Percentiles rank a stretch among this genome's conserved stretches.
phyloP scores from a whole-genome alignment of 208 protist genomes.

The Naegleria lovaniensis region DNA sequence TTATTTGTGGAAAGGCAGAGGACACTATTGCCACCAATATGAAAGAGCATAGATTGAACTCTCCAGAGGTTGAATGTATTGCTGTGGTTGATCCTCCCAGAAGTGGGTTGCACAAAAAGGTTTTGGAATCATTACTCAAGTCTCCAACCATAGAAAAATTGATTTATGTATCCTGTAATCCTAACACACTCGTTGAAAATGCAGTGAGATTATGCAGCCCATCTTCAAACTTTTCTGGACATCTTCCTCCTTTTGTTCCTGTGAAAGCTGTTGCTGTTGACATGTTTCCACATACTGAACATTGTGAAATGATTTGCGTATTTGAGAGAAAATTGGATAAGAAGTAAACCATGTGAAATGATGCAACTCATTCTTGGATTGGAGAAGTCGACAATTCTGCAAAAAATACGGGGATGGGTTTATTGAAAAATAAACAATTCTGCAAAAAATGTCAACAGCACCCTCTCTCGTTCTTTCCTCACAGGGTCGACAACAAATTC shows the following conservation, averaged over 20 bases:
- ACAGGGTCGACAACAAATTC: too few relatives aligned
- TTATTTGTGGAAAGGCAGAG: conserved; percentile 80
- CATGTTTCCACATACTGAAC: conserved; percentile 88
- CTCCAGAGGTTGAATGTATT: conserved; percentile 53
- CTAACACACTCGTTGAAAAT: conserved; percentile 74
- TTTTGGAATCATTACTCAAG: conserved; percentile 82
- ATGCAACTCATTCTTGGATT: too few relatives aligned
- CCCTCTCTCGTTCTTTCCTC: too few relatives aligned
- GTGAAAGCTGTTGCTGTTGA: conserved; percentile 76
- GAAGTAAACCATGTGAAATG: too few relatives aligned
- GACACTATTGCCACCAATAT: conserved; percentile 46
- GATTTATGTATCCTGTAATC: conserved; percentile 91
- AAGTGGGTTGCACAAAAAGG: conserved; percentile 67
- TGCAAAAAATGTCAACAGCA: too few relatives aligned
- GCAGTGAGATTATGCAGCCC: conserved; percentile 44
- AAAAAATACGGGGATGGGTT: too few relatives aligned
- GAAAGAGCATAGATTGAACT: not conserved
- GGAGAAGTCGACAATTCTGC: too few relatives aligned
- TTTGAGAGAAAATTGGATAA: conserved; percentile 51
- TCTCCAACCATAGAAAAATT: conserved; percentile 69
- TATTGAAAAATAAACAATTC: too few relatives aligned
- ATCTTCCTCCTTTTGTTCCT: conserved; percentile 72
- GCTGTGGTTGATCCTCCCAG: conserved; percentile 80
- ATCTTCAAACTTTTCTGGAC: conserved; percentile 32
- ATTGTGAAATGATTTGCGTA: conserved; percentile 83